phyloP scores from a whole-genome alignment of 2,329 filamentous ascomycete genomes.

The Chaetomium globosum region DNA sequence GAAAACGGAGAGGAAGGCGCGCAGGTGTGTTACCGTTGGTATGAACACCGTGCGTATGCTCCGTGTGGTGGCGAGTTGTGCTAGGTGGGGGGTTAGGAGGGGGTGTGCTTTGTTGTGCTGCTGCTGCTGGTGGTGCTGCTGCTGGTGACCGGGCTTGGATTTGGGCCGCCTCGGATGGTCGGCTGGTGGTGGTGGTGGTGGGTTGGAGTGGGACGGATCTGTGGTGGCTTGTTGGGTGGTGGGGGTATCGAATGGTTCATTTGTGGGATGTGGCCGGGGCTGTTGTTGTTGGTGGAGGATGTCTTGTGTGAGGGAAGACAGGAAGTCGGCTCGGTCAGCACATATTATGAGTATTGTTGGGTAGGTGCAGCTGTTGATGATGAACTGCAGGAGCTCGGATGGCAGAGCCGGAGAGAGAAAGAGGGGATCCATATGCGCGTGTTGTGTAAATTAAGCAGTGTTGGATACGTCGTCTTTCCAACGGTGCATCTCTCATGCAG shows the following conservation, averaged over 20 bases:
- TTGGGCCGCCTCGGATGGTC: constrained; percentile 15
- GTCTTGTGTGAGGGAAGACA: constrained; percentile 59
- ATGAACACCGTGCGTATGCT: constrained; percentile 72
- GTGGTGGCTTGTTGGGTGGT: constrained; percentile 17
- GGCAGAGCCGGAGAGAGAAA: constrained; percentile 58
- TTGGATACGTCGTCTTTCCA: not conserved
- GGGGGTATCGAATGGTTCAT: constrained; percentile 5
- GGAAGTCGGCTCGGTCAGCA: constrained; percentile 64
- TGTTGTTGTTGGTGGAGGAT: constrained; percentile 42
- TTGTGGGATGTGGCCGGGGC: constrained; percentile 9
- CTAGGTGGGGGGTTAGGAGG: constrained; percentile 67
- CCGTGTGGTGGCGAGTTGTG: constrained; percentile 68
- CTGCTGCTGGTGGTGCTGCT: constrained; percentile 27
- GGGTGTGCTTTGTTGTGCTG: constrained; percentile 16
- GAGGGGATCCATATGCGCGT: constrained; percentile 38
- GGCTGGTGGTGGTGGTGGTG: constrained; percentile 11
- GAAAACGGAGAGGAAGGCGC: constrained; percentile 70
- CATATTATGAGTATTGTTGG: constrained; percentile 74
- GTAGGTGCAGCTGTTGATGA: constrained; percentile 59
- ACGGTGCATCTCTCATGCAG: constrained; percentile 6
- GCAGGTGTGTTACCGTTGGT: constrained; percentile 74
- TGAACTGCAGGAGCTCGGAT: constrained; percentile 64
- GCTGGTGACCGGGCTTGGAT: not conserved
- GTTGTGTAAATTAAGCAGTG: constrained; percentile 5
- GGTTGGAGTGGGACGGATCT: constrained; percentile 16